These are phyloP conservation scores for Cryptococcus sp. DNA, from an alignment of 1,284 basidiomycete genomes.

Conservation along the genomic window DNA sequence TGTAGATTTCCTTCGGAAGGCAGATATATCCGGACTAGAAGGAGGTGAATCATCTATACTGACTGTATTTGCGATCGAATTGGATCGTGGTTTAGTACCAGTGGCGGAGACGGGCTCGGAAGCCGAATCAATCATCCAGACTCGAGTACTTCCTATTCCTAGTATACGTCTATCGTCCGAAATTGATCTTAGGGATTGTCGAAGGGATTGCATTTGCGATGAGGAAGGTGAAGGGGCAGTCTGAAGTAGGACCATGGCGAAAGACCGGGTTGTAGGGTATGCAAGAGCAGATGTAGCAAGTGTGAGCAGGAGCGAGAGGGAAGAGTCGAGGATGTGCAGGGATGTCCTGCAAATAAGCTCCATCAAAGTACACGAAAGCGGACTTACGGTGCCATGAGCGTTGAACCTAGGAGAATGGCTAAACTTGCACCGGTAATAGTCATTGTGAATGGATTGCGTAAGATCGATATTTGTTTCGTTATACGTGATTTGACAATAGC, in stretches of 20 bases:
- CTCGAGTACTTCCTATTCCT: conserved; percentile 34
- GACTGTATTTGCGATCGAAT: background rate
- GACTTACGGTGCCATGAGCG: conserved; percentile 55
- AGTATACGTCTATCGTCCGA: conserved; percentile 38
- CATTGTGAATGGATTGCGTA: conserved; percentile 51
- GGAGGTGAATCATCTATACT: background rate
- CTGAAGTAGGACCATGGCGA: conserved; percentile 78
- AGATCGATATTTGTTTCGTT: conserved; percentile 6
- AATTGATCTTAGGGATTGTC: conserved; percentile 73
- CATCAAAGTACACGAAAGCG: background rate
- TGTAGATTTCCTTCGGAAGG: background rate
- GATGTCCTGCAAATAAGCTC: conserved; percentile 26
- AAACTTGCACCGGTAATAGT: conserved; percentile 46
- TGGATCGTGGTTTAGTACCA: background rate
- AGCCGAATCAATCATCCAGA: conserved; percentile 23
- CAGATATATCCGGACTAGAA: background rate
- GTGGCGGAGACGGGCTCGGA: background rate
- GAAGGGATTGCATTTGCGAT: conserved; percentile 68
- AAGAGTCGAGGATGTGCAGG: conserved; percentile 66
- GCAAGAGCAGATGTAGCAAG: conserved; percentile 72
- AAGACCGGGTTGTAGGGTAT: conserved; percentile 69
- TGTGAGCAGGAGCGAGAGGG: conserved; percentile 68
- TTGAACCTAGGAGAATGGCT: conserved; percentile 41
- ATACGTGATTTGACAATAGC: background rate
- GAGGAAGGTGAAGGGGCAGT: conserved; percentile 67